Evolutionary conservation across 768 basidiomycete species (phyloP), one percentile per base, ranked within the genome.

Genomic region (Phylloporus arenicola): DNA sequence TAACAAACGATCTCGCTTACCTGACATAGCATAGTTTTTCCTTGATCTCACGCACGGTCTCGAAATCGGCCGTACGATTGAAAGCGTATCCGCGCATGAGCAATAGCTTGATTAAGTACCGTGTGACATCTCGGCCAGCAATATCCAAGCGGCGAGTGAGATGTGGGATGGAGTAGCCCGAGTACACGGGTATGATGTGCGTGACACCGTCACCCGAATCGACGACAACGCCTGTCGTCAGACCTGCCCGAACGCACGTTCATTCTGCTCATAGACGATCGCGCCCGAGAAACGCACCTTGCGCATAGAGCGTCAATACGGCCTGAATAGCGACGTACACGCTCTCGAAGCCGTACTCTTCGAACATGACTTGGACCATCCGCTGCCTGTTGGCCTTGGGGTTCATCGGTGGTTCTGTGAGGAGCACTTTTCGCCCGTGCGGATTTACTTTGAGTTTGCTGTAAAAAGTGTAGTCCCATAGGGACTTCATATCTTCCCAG

Each of bases 81-180:
- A 99, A 98, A 1, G 96, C 96, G 68, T 99, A 98, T n/a, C 96
- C 96, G n/a, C 95, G 84, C 94, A 97, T 97, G 59, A 98, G 82
- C 30, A 99, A 77, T n/a, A 99, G 79, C 72, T 98, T 99, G 81
- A 99, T 99, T 70, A 99, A 76, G 71, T 99, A 99, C 61, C 93
- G 84, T 41, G 96, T 99, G 42, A 99, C 96, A 67, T 99, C 96
- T 57, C 96, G 84, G 17, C 96, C 96, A 47, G 96, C 96, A 59
- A 99, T 97, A 64, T 99, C 96, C 52, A 99, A 76, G 54, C 96
- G 86, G 34, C 87, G 82, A 2, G 92, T 98, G 40, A 98, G 77
- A 69, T 98, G 96, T 1, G 95, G 95, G 44, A 99, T 82, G 2
- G 95, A 85, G 64, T 86, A 98, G 27, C 96, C 96, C 50, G 97